Evolutionary conservation across 2,329 filamentous ascomycete species (phyloP).

Genomic region (Ascochyta fabae): DNA sequence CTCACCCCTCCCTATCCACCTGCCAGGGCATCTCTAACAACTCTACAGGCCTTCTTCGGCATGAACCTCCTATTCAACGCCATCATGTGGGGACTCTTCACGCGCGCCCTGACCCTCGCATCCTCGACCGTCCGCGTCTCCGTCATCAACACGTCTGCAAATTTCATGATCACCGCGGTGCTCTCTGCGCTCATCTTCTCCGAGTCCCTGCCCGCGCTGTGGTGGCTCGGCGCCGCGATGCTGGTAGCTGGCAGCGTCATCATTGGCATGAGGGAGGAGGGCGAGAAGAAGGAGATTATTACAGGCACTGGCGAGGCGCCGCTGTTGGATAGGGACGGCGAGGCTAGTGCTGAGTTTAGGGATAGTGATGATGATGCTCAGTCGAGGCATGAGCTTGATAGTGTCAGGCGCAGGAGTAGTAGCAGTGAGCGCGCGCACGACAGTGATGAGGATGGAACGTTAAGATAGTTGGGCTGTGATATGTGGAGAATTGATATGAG

Average conservation of each 20-base stretch:
- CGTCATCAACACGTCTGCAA: slow-evolving; percentile 81
- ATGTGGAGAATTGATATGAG: background rate
- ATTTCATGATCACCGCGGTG: slow-evolving; percentile 79
- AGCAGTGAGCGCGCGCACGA: slow-evolving; percentile 19
- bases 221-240: slow-evolving; percentile 77
- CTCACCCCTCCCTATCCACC: background rate
- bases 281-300: slow-evolving; percentile 38
- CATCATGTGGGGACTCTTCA: slow-evolving; percentile 86
- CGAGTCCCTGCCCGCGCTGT: slow-evolving; percentile 73
- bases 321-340: slow-evolving; percentile 25
- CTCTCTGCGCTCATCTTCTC: slow-evolving; percentile 74
- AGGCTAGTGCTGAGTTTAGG: slow-evolving; percentile 40
- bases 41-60: slow-evolving; percentile 71
- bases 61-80: slow-evolving; percentile 78
- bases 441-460: slow-evolving; percentile 41
- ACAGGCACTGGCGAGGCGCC: slow-evolving; percentile 33
- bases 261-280: slow-evolving; percentile 72
- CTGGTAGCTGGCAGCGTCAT: slow-evolving; percentile 80
- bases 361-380: slow-evolving; percentile 42
- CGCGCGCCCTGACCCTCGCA: slow-evolving; percentile 74
- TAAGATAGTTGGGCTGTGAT: slow-evolving; percentile 29
- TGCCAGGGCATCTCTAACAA: background rate
- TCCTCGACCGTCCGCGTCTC: slow-evolving; percentile 79
- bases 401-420: slow-evolving; percentile 26
- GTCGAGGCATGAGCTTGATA: slow-evolving; percentile 39